Percentiles rank a stretch among this genome's conserved stretches.
Evolutionary conservation across 768 basidiomycete genomes (phyloP).

Genomic region (Ramaria sp.): DNA sequence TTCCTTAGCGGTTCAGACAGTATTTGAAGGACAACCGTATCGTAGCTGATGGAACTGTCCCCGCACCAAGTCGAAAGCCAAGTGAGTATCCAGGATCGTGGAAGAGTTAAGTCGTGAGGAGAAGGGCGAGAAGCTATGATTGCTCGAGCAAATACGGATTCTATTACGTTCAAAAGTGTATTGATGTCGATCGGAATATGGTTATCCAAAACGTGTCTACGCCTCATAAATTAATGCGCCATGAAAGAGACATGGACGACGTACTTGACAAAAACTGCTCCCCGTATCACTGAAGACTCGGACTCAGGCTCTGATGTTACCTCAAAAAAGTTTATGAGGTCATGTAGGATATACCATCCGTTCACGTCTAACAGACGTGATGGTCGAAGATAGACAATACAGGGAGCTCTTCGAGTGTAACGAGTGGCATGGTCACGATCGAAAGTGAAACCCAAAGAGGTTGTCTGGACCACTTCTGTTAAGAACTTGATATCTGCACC

Average conservation of each 20-base stretch:
- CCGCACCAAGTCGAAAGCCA: neutral
- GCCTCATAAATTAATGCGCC: neutral
- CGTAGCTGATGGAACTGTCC: neutral
- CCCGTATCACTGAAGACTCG: neutral
- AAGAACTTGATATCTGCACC: constrained; percentile 21
- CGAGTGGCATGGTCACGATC: constrained; percentile 23
- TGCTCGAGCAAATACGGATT: constrained; percentile 32
- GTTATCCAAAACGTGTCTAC: neutral
- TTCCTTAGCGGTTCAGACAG: neutral
- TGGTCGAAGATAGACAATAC: constrained; percentile 12
- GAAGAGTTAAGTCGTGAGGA: constrained; percentile 31
- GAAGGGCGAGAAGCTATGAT: constrained; percentile 24
- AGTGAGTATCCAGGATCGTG: constrained; percentile 37
- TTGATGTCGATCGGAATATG: constrained; percentile 31
- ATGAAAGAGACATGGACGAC: neutral
- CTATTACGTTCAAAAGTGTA: constrained; percentile 41
- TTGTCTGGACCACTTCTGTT: constrained; percentile 27
- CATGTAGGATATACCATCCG: constrained; percentile 7
- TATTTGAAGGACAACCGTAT: neutral
- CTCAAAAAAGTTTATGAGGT: neutral
- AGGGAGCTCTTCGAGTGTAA: constrained; percentile 26
- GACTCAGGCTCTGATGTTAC: no score
- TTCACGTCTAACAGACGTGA: constrained; percentile 10
- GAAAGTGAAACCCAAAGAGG: constrained; percentile 27
- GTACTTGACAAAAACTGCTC: neutral